phyloP scores from a whole-genome alignment of 805 yeast genomes.

The Spathaspora passalidarum region DNA sequence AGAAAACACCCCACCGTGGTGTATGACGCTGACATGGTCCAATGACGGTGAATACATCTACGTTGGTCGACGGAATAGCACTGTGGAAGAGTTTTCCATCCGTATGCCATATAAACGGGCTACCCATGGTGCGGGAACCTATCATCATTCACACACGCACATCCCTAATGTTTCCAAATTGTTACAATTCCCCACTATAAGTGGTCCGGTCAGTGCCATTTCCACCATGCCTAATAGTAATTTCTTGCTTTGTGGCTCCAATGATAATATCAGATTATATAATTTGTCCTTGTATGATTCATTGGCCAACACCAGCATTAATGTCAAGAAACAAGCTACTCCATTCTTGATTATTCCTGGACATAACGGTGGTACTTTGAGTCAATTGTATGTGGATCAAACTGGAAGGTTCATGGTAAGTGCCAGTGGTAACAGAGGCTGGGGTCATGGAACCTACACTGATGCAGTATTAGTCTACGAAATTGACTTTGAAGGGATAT shows the following conservation, averaged over 20 bases:
- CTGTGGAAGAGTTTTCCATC: constrained; percentile 72
- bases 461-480: constrained; percentile 84
- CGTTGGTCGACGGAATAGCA: constrained; percentile 86
- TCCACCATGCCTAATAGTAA: constrained; percentile 76
- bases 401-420: constrained; percentile 85
- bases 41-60: constrained; percentile 72
- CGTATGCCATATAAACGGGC: constrained; percentile 48
- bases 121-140: constrained; percentile 9
- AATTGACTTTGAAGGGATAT: constrained; percentile 45
- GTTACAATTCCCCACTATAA: constrained; percentile 75
- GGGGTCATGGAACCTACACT: constrained; percentile 77
- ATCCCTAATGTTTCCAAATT: constrained; percentile 51
- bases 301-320: constrained; percentile 17
- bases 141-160: constrained; percentile 20
- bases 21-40: constrained; percentile 87
- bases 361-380: constrained; percentile 89
- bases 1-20: constrained; percentile 86
- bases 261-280: constrained; percentile 84
- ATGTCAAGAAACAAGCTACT: constrained; percentile 41
- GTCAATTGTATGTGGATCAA: constrained; percentile 77
- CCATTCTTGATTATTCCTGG: constrained; percentile 95
- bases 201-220: constrained; percentile 87
- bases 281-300: constrained; percentile 55
- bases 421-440: constrained; percentile 92
- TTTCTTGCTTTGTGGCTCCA: constrained; percentile 83